A percentile compares a stretch with the other conserved stretches of the same genome.
phyloP scores from a whole-genome alignment of 495 filamentous ascomycete genomes.

The Penicillium steckii region DNA sequence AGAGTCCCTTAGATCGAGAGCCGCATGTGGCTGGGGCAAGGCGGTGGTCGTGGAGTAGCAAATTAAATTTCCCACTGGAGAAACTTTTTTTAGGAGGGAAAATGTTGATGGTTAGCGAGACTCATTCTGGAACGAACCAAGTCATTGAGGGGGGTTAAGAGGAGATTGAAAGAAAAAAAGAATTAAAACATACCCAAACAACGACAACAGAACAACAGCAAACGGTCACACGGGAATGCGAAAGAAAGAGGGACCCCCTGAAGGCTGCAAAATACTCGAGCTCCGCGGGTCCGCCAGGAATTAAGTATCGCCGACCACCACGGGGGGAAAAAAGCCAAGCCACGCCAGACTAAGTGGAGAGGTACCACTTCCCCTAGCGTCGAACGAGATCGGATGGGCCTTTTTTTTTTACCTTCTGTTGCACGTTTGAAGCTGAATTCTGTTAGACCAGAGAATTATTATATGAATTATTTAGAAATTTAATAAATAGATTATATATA shows the following conservation, averaged over 20 bases:
- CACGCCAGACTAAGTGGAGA: conserved; percentile 10
- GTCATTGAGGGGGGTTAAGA: neutral
- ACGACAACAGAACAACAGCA: neutral
- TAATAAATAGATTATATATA: too few relatives aligned
- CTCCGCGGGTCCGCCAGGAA: conserved; percentile 25
- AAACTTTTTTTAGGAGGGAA: conserved; percentile 9
- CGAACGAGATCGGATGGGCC: too few relatives aligned
- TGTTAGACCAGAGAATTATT: too few relatives aligned
- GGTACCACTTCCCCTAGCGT: neutral
- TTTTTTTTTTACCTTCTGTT: too few relatives aligned
- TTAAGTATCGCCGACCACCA: conserved; percentile 33
- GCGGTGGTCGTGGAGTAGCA: conserved; percentile 17
- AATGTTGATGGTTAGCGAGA: neutral
- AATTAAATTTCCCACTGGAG: conserved; percentile 5
- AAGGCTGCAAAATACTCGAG: conserved; percentile 28
- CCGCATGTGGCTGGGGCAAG: conserved; percentile 25
- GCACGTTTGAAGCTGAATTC: too few relatives aligned
- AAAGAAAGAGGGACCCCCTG: conserved; percentile 26
- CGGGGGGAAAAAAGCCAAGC: conserved; percentile 27
- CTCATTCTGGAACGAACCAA: too few relatives aligned
- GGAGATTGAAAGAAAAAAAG: neutral
- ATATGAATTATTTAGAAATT: too few relatives aligned
- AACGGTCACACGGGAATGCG: conserved; percentile 7
- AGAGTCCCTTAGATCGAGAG: conserved; percentile 17
- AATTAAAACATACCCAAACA: neutral